Evolutionary conservation across 1,284 basidiomycete species (phyloP).

Genomic region (Vanrija sp.): DNA sequence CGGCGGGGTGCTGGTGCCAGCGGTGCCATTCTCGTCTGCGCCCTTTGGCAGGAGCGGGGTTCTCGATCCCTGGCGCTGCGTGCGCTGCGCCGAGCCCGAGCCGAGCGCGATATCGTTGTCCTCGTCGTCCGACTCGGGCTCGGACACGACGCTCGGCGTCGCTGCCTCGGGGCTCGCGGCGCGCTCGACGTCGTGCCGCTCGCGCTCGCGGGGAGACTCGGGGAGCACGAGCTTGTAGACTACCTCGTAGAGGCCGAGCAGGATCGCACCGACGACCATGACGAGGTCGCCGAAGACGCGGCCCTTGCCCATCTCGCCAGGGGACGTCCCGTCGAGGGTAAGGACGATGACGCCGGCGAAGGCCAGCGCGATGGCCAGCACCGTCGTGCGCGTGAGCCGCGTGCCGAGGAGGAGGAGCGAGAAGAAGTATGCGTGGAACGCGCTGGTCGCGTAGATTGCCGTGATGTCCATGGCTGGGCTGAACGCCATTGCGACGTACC

Average conservation of each 20-base stretch:
- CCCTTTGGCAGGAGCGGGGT: slow-evolving; percentile 8
- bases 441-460: slow-evolving; percentile 39
- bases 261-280: slow-evolving; percentile 46
- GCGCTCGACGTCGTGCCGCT: background rate
- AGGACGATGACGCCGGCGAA: slow-evolving; percentile 45
- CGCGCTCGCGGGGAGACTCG: slow-evolving; percentile 36
- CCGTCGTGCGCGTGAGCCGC: slow-evolving; percentile 35
- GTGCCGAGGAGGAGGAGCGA: slow-evolving; percentile 40
- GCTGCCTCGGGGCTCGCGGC: slow-evolving; percentile 8
- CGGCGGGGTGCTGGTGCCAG: background rate
- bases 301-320: slow-evolving; percentile 15
- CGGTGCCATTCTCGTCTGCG: background rate
- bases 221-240: slow-evolving; percentile 49
- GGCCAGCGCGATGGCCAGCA: slow-evolving; percentile 41
- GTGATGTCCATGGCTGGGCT: slow-evolving; percentile 41
- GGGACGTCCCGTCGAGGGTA: slow-evolving; percentile 29
- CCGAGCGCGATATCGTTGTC: slow-evolving; percentile 8
- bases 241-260: slow-evolving; percentile 48
- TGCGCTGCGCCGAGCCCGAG: background rate
- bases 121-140: slow-evolving; percentile 4
- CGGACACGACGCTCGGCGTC: background rate
- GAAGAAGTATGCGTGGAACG: slow-evolving; percentile 44
- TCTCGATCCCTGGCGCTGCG: background rate
- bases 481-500: slow-evolving; percentile 41
- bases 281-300: slow-evolving; percentile 43